Evolutionary conservation across 768 basidiomycete species (phyloP).

Genomic region (Tulasnella sp.): DNA sequence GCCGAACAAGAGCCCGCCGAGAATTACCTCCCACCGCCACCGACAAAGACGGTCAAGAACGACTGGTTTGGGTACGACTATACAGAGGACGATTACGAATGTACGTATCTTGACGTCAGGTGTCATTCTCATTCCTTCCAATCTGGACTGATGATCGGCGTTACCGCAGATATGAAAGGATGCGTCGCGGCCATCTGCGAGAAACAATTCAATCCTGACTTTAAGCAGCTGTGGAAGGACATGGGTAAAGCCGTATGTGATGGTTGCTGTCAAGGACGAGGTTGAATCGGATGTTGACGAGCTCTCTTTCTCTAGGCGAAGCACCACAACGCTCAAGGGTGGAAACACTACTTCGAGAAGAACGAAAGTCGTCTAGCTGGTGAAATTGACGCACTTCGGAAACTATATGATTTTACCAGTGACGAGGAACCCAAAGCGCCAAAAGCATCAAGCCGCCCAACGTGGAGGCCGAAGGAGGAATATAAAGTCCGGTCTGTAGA

Average conservation of each 20-base stretch:
- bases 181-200: background rate
- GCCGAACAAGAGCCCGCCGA: background rate
- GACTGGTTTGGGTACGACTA: slow-evolving; percentile 12
- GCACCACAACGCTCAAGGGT: slow-evolving; percentile 1
- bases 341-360: slow-evolving; percentile 7
- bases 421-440: background rate
- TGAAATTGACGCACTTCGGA: background rate
- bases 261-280: background rate
- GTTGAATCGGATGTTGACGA: background rate
- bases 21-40: background rate
- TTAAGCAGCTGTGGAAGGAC: slow-evolving; percentile 4
- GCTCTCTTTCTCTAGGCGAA: background rate
- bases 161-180: background rate
- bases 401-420: background rate
- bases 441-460: background rate
- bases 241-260: background rate
- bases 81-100: slow-evolving; percentile 4
- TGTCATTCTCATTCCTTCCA: background rate
- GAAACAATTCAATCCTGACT: background rate
- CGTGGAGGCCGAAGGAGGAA: background rate
- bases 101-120: background rate
- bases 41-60: background rate
- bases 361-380: background rate
- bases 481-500: background rate
- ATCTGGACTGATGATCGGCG: background rate